Base-by-base conservation (phyloP, 2,329 filamentous ascomycete genomes). In the Herpotrichia juniperi region DNA sequence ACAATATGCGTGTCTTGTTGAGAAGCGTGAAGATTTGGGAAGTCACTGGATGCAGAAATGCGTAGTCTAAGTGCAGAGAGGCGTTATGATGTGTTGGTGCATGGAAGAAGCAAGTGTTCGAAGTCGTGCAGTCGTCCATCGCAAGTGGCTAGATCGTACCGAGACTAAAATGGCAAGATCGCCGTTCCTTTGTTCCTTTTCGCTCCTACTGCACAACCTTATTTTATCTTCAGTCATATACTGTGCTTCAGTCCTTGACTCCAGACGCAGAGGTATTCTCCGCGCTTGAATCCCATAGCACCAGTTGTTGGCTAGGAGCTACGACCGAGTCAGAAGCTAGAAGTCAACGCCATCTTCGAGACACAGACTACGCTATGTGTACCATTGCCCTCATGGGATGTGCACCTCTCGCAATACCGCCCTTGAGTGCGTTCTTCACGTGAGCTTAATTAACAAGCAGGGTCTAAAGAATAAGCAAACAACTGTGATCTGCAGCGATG, bases 131-230 rank as follows among this genome's bases (percentile, higher is more conserved):
- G 44, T 44, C 58, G 59, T 60, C 57, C 58, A 59, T 66, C 53
- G 61, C 51, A 59, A 48, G 62, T 67, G 65, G 66, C 63, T 61
- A 57, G 30, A 51, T 52, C 35, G n/a, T 54, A 61, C 62, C 62
- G 61, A 62, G 62, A 25, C 49, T 28, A 11, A 34, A 5, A 24
- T 10, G 37, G 37, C 16, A 26, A 22, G 40, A 34, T 34, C 35
- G 19, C 19, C 35, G 35, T 9, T 19, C 35, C 8, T 21, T n/a
- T n/a, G n/a, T n/a, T n/a, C 14, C 31, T 16, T 16, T 16, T 34
- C 31, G 5, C 14, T 5, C 31, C 5, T 8, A 16, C 31, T 11
- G 7, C 7, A 28, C 7, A 28, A 28, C 7, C 31, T 34, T 10
- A 34, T 11, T n/a, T 11, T 16, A 34, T n/a, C 31, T 34, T 34